Evolutionary conservation across 129 eudicot genomes (phyloP).

Genomic region (Centrapalus pauciflorus): DNA sequence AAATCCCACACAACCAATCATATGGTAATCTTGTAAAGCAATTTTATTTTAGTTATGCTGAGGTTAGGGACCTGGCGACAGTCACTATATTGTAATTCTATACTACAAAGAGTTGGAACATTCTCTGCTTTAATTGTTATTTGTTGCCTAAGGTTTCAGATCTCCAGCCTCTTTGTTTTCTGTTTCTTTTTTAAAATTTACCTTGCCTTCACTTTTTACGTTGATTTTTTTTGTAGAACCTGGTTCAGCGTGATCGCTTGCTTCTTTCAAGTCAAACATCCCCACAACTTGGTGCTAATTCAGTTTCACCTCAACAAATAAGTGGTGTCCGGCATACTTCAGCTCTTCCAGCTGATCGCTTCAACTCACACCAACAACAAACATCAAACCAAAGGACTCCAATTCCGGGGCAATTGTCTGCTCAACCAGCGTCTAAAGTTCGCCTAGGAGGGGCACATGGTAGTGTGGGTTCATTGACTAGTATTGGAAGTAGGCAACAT

Average conservation of each 20-base stretch:
- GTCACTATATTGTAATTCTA: too few relatives aligned
- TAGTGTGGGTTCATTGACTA: constrained; percentile 15
- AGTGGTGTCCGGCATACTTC: constrained; percentile 25
- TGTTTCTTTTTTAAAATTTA: neutral
- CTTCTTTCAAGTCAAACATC: constrained; percentile 28
- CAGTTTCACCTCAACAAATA: constrained; percentile 32
- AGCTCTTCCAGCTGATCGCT: constrained; percentile 27
- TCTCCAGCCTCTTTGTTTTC: too few relatives aligned
- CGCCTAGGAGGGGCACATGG: constrained; percentile 34
- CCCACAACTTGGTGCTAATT: constrained; percentile 30
- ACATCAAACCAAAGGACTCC: constrained; percentile 30
- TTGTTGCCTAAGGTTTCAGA: too few relatives aligned
- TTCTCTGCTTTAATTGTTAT: too few relatives aligned
- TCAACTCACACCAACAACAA: constrained; percentile 33
- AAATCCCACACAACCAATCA: too few relatives aligned
- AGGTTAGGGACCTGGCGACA: too few relatives aligned
- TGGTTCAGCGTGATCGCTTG: constrained; percentile 29
- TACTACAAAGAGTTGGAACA: too few relatives aligned
- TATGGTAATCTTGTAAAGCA: too few relatives aligned
- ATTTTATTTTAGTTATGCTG: too few relatives aligned
- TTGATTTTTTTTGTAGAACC: constrained; percentile 15
- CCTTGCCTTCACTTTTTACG: neutral
- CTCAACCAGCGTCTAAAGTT: constrained; percentile 26
- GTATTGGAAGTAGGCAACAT: constrained; percentile 26
- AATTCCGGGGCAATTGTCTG: constrained; percentile 27